Percentiles rank a stretch among this genome's conserved stretches.
phyloP scores from a whole-genome alignment of 2,329 filamentous ascomycete species.

The Cadophora sp. region DNA sequence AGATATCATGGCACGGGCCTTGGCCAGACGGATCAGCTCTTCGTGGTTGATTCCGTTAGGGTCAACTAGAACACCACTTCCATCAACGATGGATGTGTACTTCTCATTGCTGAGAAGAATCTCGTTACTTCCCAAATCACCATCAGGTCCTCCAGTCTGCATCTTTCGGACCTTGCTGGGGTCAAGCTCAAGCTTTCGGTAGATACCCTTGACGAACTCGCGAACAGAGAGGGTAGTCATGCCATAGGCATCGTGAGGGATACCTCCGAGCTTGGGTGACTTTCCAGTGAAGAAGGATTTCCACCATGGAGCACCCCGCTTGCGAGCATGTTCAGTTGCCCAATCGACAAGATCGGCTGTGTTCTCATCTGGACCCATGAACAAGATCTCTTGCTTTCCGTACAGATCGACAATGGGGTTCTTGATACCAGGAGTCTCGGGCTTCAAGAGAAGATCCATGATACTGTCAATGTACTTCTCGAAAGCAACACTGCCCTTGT shows the following conservation, averaged over 20 bases:
- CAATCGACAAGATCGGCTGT: constrained; percentile 96
- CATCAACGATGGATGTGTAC: constrained; percentile 95
- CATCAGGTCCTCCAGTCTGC: constrained; percentile 96
- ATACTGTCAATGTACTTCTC: constrained; percentile 99
- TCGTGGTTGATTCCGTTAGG: constrained; percentile 85
- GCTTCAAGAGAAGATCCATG: constrained; percentile 88
- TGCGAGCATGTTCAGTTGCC: constrained; percentile 94
- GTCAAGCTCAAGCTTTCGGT: constrained; percentile 92
- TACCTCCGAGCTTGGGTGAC: constrained; percentile 93
- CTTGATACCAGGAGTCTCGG: constrained; percentile 94
- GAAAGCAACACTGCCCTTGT: constrained; percentile 90
- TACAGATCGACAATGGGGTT: constrained; percentile 97
- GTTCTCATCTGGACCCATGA: constrained; percentile 99
- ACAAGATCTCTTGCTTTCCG: constrained; percentile 94
- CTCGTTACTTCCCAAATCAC: constrained; percentile 96
- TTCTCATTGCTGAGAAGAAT: constrained; percentile 96
- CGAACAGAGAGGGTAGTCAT: constrained; percentile 98
- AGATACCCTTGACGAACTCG: constrained; percentile 95
- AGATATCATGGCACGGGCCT: constrained; percentile 86
- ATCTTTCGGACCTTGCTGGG: constrained; percentile 87
- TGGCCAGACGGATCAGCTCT: constrained; percentile 85
- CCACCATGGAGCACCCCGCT: constrained; percentile 94
- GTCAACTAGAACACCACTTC: constrained; percentile 92
- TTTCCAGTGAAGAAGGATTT: constrained; percentile 99
- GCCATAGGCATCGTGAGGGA: constrained; percentile 93